Base-by-base conservation (phyloP, 164 flowering plant genomes). In the Nymphaea thermarum region DNA sequence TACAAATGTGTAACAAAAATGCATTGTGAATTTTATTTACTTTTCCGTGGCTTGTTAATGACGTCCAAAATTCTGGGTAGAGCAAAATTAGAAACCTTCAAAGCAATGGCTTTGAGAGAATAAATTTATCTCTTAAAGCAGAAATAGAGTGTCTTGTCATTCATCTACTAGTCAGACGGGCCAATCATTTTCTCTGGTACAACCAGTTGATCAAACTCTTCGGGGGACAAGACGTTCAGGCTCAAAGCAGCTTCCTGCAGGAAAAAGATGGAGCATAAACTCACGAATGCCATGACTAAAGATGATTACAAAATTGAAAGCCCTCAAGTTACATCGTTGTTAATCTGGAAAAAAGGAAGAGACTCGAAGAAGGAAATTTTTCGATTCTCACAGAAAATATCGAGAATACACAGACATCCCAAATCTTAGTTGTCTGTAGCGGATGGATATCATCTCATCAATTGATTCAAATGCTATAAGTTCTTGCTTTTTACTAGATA, bases 181-280 rank as follows among this genome's bases (percentile, higher is more conserved):
- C 96, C 93, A 71, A 95, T 82, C 98, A 95, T 95, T 78, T 95
- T 95, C 81, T 87, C 94, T 10, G 98, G 98, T 18, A 95, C 98
- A 17, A 95, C 99, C 10, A 88, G 87, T 12, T 66, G 67, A 71
- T 92, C 97, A 59, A 95, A 95, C 73, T 95, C 98, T 72, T 95
- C 93, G 47, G 78, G 64, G 16, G 81, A 71, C 14, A 95, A 89
- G 42, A 90, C 97, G 60, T 82, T 90, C 25, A 94, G 88, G 44
- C 81, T 82, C 69, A 92, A 53, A 25, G 98, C 98, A 61, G 98
- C 87, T 18, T 92, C 93, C 99, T 95, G 91, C 70, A 77, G 45
- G 62, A 72, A 51, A 53, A 71, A n/a, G 2, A 10, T 6, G 4
- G 16, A 61, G 2, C 8, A 6, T 61, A n/a, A 61, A 36, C 6